A percentile compares a stretch with the other conserved stretches of the same genome.
Conservation (phyloP, 352 stramenopile species). For the Hyaloperonospora arabidopsidis region DNA sequence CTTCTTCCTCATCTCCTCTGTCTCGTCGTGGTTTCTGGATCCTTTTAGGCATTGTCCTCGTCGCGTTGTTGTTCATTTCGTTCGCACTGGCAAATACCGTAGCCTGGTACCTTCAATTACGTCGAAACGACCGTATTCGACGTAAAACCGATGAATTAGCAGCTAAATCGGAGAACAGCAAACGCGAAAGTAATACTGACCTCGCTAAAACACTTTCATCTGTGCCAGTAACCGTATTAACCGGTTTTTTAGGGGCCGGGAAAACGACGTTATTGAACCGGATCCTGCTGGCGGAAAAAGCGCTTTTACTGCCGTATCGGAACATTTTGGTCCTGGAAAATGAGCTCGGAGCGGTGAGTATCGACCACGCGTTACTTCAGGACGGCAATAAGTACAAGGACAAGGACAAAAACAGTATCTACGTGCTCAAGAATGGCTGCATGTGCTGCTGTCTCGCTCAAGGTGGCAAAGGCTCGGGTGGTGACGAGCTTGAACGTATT, state of each 20-base stretch:
- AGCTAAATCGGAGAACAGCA: slow-evolving; percentile 3
- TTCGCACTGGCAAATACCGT: slow-evolving; percentile 55
- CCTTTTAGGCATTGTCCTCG: slow-evolving; percentile 26
- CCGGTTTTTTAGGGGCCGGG: slow-evolving; percentile 89
- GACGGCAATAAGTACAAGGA: slow-evolving; percentile 32
- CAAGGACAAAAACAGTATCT: slow-evolving; percentile 83
- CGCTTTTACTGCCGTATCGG: slow-evolving; percentile 56
- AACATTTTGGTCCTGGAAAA: slow-evolving; percentile 95
- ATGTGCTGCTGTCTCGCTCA: slow-evolving; percentile 95
- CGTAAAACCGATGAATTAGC: slow-evolving; percentile 48
- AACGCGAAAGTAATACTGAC: too few species aligned
- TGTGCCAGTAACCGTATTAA: slow-evolving; percentile 90
- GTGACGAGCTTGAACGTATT: slow-evolving; percentile 87
- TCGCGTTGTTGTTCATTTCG: slow-evolving; percentile 38
- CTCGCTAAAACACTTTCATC: neutral
- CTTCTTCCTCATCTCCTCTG: slow-evolving; percentile 6
- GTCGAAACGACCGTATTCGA: slow-evolving; percentile 48
- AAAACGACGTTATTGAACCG: slow-evolving; percentile 96
- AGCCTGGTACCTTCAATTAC: slow-evolving; percentile 56
- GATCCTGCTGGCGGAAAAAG: slow-evolving; percentile 80
- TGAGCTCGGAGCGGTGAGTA: slow-evolving; percentile 57
- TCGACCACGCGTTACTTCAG: slow-evolving; percentile 56
- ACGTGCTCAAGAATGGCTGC: slow-evolving; percentile 97
- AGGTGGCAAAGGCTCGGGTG: slow-evolving; percentile 79
- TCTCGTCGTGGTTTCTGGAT: slow-evolving; percentile 21